phyloP scores from a whole-genome alignment of 371 early-diverging fungal genomes.

The Globomyces sp. region DNA sequence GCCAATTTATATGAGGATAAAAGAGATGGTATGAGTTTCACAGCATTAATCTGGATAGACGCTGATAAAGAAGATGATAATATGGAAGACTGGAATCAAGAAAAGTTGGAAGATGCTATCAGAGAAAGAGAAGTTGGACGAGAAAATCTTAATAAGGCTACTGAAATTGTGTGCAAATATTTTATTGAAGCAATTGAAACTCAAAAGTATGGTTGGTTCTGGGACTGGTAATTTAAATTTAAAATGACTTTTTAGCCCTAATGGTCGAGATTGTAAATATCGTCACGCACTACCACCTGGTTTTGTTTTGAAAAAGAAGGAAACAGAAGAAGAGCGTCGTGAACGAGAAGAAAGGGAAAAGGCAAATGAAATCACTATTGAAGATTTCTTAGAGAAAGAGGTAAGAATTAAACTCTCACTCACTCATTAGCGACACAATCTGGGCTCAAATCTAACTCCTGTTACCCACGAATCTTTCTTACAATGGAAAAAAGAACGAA shows the following conservation, averaged over 20 bases:
- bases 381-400: constrained; percentile 95
- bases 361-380: constrained; percentile 79
- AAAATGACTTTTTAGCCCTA: constrained; percentile 22
- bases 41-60: constrained; percentile 23
- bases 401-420: constrained; percentile 41
- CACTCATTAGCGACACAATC: constrained; percentile 78
- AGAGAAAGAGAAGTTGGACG: constrained; percentile 67
- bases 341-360: constrained; percentile 68
- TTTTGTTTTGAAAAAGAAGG: constrained; percentile 90
- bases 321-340: constrained; percentile 63
- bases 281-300: constrained; percentile 97
- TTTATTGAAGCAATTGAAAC: constrained; percentile 98
- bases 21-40: constrained; percentile 50
- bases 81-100: constrained; percentile 96
- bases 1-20: constrained; percentile 90
- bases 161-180: constrained; percentile 98
- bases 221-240: constrained; percentile 76
- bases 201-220: constrained; percentile 97
- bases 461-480: constrained; percentile 94
- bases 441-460: constrained; percentile 92
- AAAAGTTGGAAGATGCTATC: constrained; percentile 86
- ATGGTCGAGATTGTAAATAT: constrained; percentile 82
- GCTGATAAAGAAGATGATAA: constrained; percentile 58
- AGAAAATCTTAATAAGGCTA: constrained; percentile 76
- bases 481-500: constrained; percentile 92